phyloP scores from a whole-genome alignment of 306 rosid genomes.

The Pyrus bretschneideri region DNA sequence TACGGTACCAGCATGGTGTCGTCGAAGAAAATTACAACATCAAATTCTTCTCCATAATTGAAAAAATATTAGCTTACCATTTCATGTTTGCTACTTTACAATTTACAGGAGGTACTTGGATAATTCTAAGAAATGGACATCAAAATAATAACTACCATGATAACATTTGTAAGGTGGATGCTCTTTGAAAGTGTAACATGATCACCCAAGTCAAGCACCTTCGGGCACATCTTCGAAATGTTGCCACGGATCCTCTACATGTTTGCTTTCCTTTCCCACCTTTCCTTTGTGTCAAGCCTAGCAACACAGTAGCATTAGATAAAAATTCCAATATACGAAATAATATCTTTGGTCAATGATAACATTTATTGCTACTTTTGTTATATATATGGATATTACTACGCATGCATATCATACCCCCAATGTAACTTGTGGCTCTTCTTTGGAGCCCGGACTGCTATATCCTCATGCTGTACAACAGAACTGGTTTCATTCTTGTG shows the following conservation, averaged over 20 bases:
- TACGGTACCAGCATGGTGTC: too few relatives aligned
- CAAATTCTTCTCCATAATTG: background rate
- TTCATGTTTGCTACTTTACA: background rate
- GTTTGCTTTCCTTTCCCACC: slow-evolving; percentile 91
- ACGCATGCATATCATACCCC: slow-evolving; percentile 46
- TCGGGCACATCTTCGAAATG: background rate
- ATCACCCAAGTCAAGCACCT: background rate
- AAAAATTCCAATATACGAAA: background rate
- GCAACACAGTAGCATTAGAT: slow-evolving; percentile 12
- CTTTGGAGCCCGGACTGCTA: slow-evolving; percentile 20
- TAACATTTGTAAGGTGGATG: background rate
- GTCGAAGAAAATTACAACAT: background rate
- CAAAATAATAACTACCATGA: background rate
- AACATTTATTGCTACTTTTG: background rate
- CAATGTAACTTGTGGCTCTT: slow-evolving; percentile 61
- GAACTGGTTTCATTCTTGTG: slow-evolving; percentile 16
- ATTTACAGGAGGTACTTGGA: background rate
- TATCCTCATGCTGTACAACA: slow-evolving; percentile 13
- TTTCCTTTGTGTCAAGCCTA: slow-evolving; percentile 75
- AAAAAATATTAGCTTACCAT: background rate
- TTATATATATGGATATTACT: background rate
- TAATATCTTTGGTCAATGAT: background rate
- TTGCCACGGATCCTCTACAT: slow-evolving; percentile 34
- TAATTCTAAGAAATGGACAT: background rate
- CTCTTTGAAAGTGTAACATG: background rate